Base-by-base conservation (phyloP, 148 eudicot genomes). In the Hydrangea macrophylla region DNA sequence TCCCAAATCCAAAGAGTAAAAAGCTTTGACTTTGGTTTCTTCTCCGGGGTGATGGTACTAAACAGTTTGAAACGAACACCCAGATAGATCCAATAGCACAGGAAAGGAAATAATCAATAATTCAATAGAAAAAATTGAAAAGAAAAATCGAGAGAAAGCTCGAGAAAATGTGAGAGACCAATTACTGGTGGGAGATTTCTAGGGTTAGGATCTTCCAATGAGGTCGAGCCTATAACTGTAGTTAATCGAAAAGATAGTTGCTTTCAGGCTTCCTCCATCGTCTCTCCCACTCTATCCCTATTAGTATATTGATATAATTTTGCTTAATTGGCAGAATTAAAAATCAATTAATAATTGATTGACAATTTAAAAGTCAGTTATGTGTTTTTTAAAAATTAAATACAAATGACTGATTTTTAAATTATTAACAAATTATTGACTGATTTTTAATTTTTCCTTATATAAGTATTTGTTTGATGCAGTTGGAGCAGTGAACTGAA, bases 71-170 rank as follows among this genome's bases (percentile, higher is more conserved):
- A 57, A 40, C 9, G 37, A 40, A 68, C 64, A 30, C 63, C 13
- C 71, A 51, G 70, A n/a, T n/a, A 57, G 71, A 68, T 68, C 63
- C 64, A 68, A 30, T 58, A 62, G 54, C 55, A 68, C 28, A n/a
- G 63, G 71, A 20, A 39, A 17, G 4, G n/a, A n/a, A n/a, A n/a
- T n/a, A n/a, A n/a, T n/a, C n/a, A n/a, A n/a, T n/a, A 7, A n/a
- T 56, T 30, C 27, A 40, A 12, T 13, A 55, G 36, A n/a, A 26
- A 40, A 22, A 67, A 67, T 25, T 7, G 70, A 45, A 24, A 17
- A 25, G 18, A 3, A 35, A 53, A 33, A 8, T 1, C 5, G 24
- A 32, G 35, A 48, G 25, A 37, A 67, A 55, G 62, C 17, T 50
- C 23, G 24, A 67, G 55, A 57, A 68, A 42, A 18, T 25, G 39